Conservation (phyloP, 2,329 filamentous ascomycete species). For the Aureobasidium sp. region DNA sequence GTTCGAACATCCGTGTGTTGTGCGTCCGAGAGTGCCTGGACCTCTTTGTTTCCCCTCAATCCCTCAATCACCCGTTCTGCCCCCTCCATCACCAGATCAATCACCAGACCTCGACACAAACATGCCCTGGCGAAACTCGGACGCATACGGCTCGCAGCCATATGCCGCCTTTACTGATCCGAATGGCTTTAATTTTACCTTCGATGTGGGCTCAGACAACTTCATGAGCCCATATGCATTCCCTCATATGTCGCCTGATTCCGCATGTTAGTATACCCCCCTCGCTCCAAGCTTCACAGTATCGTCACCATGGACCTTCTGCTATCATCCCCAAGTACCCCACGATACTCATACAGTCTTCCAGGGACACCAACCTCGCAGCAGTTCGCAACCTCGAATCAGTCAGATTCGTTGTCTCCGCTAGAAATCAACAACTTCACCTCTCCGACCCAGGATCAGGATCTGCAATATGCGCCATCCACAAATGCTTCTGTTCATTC, state of each 20-base stretch:
- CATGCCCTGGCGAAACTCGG: conserved; percentile 8
- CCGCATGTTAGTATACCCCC: conserved; percentile 9
- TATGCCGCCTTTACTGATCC: conserved; percentile 8
- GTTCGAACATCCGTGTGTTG: background rate
- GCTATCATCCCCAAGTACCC: background rate
- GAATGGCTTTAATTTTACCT: conserved; percentile 7
- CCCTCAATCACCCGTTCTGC: conserved; percentile 1
- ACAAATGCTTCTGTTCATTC: background rate
- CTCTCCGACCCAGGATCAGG: conserved; percentile 1
- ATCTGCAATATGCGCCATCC: background rate
- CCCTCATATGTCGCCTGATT: conserved; percentile 12
- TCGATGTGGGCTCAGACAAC: conserved; percentile 7
- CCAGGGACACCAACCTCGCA: conserved; percentile 11
- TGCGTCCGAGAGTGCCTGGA: background rate
- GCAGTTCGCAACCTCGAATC: background rate
- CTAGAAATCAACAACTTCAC: conserved; percentile 2
- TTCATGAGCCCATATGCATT: conserved; percentile 10
- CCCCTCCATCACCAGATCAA: conserved; percentile 9
- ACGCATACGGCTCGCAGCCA: conserved; percentile 8
- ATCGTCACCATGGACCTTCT: background rate
- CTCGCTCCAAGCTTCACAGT: background rate
- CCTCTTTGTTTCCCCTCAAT: background rate
- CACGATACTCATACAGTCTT: conserved; percentile 9
- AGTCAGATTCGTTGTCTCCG: conserved; percentile 11
- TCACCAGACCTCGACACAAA: conserved; percentile 4